Base-by-base conservation (phyloP, 768 basidiomycete genomes). In the Lactarius hengduanensis region DNA sequence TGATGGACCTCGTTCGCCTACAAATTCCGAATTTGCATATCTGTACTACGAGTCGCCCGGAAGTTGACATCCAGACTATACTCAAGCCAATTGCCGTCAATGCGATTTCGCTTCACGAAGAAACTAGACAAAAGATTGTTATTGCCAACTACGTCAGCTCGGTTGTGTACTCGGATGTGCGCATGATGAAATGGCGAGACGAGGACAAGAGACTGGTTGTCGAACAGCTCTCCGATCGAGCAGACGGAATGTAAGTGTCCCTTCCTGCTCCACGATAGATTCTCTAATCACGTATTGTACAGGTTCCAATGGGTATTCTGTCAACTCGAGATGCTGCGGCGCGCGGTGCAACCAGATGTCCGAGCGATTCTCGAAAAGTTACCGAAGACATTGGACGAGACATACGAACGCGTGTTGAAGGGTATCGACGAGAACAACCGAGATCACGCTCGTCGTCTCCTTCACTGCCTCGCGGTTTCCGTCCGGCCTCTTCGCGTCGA, bases 361-460 rank as follows among this genome's bases (percentile, higher is more conserved):
- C 54, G 32, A 15, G 15, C 20, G 4, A 34, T 62, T 28, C 64
- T 65, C 3, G n/a, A 65, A 0, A 40, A 30, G 22, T 38, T 65
- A 22, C 64, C 64, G 0, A 55, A 62, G 55, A 43, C 59, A 1
- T 40, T 65, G 9, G 43, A 45, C 2, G 43, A 45, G 3, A 45
- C 20, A 0, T 45, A 45, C 8, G 18, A 20, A 45, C 64, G 59
- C 7, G 40, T 65, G 7, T 43, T 65, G 10, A 50, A n/a, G 32
- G 41, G 36, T 3, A 56, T 62, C 59, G 28, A 54, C 11, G 56
- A 65, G 16, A 53, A 50, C 1, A 62, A 61, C 22, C 40, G 41
- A 43, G 38, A 61, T 0, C 32, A 61, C n/a, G 64, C 64, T 0
- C 53, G 11, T 28, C 64, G 53, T 36, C 58, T 65, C 11, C 59